Evolutionary conservation across 768 basidiomycete genomes (phyloP).

Genomic region (Xerocomellus amylosporus): DNA sequence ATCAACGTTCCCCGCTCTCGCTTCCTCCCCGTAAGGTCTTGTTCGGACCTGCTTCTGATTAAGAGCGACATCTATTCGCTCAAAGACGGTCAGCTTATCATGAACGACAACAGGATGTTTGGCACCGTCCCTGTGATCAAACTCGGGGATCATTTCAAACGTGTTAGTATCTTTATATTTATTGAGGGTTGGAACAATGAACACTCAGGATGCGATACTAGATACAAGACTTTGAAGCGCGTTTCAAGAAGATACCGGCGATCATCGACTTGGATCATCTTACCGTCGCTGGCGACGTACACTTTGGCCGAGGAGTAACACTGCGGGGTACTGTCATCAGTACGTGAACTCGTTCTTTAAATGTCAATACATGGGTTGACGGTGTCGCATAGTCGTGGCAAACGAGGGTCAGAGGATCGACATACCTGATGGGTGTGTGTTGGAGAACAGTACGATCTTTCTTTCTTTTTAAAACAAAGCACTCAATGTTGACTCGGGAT

Average conservation of each 20-base stretch:
- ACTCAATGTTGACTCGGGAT: neutral
- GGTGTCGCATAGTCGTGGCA: slow-evolving; percentile 52
- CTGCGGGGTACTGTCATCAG: slow-evolving; percentile 88
- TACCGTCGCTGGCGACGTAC: slow-evolving; percentile 89
- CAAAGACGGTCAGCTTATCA: slow-evolving; percentile 81
- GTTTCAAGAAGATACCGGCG: slow-evolving; percentile 92
- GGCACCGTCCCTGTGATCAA: slow-evolving; percentile 93
- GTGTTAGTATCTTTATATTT: slow-evolving; percentile 43
- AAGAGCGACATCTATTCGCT: slow-evolving; percentile 93
- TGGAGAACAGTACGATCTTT: slow-evolving; percentile 56
- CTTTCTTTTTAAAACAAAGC: neutral
- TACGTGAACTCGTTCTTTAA: slow-evolving; percentile 25
- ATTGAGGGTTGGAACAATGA: neutral
- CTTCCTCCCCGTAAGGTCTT: slow-evolving; percentile 89
- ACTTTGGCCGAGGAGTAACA: slow-evolving; percentile 84
- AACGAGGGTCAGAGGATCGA: slow-evolving; percentile 82
- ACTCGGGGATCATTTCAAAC: slow-evolving; percentile 96
- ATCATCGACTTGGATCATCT: slow-evolving; percentile 92
- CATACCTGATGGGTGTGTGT: slow-evolving; percentile 77
- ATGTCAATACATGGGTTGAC: neutral
- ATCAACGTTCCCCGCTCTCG: slow-evolving; percentile 94
- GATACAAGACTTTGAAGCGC: slow-evolving; percentile 89
- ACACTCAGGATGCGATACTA: slow-evolving; percentile 21
- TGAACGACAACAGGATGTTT: slow-evolving; percentile 82
- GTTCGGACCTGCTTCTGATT: slow-evolving; percentile 85